A percentile compares a stretch with the other conserved stretches of the same genome.
These are phyloP conservation scores for Emergomyces orientalis DNA, from an alignment of 2,329 filamentous ascomycete species.

Conservation along the genomic window DNA sequence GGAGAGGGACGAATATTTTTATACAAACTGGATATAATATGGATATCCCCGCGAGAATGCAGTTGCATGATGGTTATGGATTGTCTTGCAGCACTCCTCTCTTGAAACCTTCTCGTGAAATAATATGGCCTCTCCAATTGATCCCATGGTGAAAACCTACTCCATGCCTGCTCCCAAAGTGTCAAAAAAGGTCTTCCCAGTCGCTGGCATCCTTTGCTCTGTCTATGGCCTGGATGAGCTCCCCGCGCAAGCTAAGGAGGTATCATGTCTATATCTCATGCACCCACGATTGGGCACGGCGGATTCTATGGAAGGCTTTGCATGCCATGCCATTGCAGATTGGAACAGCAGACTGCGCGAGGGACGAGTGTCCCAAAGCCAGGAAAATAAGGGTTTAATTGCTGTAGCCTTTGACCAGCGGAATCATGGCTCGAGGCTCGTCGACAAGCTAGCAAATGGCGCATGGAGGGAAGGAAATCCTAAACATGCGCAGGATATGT, in stretches of 20 bases:
- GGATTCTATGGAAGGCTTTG: slow-evolving; percentile 66
- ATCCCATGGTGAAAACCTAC: slow-evolving; percentile 26
- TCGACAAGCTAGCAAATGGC: slow-evolving; percentile 60
- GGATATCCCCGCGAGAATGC: background rate
- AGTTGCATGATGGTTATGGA: background rate
- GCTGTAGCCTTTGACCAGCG: slow-evolving; percentile 84
- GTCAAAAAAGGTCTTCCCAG: slow-evolving; percentile 57
- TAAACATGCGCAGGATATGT: slow-evolving; percentile 86
- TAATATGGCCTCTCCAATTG: slow-evolving; percentile 29
- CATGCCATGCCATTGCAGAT: slow-evolving; percentile 55
- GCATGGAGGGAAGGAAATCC: slow-evolving; percentile 72
- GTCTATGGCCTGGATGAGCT: slow-evolving; percentile 76
- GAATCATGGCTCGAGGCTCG: slow-evolving; percentile 72
- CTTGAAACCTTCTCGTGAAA: background rate
- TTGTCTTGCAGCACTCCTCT: background rate
- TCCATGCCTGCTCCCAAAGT: slow-evolving; percentile 29
- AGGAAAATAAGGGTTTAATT: slow-evolving; percentile 53
- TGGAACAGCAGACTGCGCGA: slow-evolving; percentile 49
- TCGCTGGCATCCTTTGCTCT: slow-evolving; percentile 69
- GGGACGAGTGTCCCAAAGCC: slow-evolving; percentile 20
- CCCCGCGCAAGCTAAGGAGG: slow-evolving; percentile 40
- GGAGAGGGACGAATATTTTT: background rate
- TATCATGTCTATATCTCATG: slow-evolving; percentile 84
- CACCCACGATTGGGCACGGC: slow-evolving; percentile 66
- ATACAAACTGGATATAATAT: background rate